phyloP scores from a whole-genome alignment of 345 rosid species.

The Citrus sinensis region DNA sequence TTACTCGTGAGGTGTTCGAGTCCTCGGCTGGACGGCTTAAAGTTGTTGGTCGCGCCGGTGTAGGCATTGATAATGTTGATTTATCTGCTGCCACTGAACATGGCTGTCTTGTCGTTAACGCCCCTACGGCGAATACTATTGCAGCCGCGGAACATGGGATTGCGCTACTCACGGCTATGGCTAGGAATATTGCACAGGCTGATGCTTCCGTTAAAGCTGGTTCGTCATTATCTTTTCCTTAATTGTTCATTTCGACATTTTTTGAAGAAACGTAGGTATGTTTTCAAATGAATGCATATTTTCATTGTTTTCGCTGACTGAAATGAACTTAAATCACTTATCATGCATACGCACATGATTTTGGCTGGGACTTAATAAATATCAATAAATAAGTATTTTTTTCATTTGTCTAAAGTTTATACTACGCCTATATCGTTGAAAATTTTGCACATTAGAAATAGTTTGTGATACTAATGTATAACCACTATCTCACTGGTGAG shows the following conservation, averaged over 20 bases:
- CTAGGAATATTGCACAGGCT: conserved; percentile 43
- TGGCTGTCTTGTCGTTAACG: conserved; percentile 48
- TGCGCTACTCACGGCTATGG: conserved; percentile 38
- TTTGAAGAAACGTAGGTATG: too few relatives aligned
- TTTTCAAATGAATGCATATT: too few relatives aligned
- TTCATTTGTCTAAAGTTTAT: too few relatives aligned
- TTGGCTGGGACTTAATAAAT: too few relatives aligned
- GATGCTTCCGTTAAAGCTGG: conserved; percentile 53
- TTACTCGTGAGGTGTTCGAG: conserved; percentile 41
- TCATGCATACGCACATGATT: too few relatives aligned
- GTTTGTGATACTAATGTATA: neutral
- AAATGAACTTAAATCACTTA: too few relatives aligned
- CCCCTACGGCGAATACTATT: conserved; percentile 44
- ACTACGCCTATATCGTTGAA: too few relatives aligned
- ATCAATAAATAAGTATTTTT: neutral
- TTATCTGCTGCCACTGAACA: conserved; percentile 44
- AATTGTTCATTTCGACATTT: neutral
- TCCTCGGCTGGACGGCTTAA: conserved; percentile 36
- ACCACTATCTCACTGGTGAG: neutral
- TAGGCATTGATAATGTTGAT: conserved; percentile 50
- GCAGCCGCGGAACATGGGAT: conserved; percentile 52
- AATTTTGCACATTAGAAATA: neutral
- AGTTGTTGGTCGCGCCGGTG: conserved; percentile 49
- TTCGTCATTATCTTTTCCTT: neutral
- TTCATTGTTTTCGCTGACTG: neutral